phyloP scores from a whole-genome alignment of 169 alveolate species.

The Eimeria acervulina region DNA sequence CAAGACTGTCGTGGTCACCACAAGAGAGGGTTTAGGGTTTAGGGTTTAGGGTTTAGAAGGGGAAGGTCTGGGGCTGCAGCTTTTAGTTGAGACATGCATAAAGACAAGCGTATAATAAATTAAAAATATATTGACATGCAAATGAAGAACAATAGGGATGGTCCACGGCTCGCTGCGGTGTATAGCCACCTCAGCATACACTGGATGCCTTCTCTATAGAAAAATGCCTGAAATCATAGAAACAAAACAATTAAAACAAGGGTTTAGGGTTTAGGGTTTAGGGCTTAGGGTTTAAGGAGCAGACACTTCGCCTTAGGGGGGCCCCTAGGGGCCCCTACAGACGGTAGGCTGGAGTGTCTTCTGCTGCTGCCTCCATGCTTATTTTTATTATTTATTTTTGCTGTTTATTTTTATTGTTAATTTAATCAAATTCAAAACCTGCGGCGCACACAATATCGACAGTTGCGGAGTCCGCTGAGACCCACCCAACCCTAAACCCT shows the following conservation, averaged over 20 bases:
- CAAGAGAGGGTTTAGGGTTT: background rate
- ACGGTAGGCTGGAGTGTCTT: no score
- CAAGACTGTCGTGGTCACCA: no score
- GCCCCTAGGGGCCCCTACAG: conserved; percentile 3
- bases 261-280: conserved; percentile 18
- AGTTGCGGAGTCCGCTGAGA: background rate
- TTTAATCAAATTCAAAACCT: background rate
- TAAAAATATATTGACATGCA: background rate
- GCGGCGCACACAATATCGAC: background rate
- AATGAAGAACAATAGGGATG: background rate
- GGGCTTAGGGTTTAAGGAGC: background rate
- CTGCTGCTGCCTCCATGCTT: no score
- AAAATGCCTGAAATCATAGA: background rate
- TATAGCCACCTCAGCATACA: background rate
- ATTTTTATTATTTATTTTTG: background rate
- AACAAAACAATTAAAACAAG: background rate
- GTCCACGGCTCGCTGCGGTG: background rate
- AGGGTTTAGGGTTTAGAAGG: conserved; percentile 8
- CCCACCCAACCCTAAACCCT: background rate
- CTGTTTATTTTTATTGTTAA: background rate
- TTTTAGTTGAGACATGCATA: background rate
- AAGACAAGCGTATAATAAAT: background rate
- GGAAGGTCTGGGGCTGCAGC: background rate
- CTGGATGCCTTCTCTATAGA: background rate
- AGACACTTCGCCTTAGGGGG: background rate